Percentiles rank a stretch among this genome's conserved stretches.
Evolutionary conservation across 352 stramenopile genomes (phyloP).

Genomic region (Phytophthora podocarpi): DNA sequence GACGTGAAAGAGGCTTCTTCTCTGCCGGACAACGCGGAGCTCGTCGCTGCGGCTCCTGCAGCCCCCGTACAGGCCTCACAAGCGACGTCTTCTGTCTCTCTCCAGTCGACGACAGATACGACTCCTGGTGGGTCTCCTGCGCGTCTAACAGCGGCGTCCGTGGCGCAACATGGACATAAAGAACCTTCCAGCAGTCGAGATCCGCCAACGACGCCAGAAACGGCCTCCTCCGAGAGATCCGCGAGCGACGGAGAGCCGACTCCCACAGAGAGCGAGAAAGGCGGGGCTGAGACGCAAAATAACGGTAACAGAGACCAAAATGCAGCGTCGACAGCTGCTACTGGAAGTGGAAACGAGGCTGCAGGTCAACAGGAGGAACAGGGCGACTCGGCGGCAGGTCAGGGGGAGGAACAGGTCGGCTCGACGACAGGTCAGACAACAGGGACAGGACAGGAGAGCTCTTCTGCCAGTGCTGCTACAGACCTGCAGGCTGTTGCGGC

Average conservation of each 20-base stretch:
- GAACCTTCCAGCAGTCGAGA: background rate
- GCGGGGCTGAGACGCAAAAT: background rate
- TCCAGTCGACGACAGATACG: background rate
- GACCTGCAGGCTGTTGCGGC: too few species aligned
- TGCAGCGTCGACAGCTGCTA: background rate
- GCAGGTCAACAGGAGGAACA: background rate
- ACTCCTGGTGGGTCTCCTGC: background rate
- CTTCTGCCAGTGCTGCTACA: background rate
- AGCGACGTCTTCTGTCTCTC: background rate
- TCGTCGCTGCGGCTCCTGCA: background rate
- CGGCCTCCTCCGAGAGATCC: constrained; percentile 1
- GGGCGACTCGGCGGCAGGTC: too few species aligned
- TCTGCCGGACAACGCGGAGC: too few species aligned
- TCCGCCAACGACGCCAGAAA: background rate
- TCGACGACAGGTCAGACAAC: background rate
- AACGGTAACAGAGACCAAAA: background rate
- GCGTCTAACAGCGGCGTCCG: background rate
- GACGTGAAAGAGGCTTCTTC: background rate
- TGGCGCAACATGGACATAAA: background rate
- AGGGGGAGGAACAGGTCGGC: background rate
- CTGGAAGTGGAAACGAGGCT: background rate
- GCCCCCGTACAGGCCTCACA: background rate
- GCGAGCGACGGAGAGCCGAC: constrained; percentile 3
- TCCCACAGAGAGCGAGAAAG: constrained; percentile 5
- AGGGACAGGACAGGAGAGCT: background rate